Base-by-base conservation (phyloP, 108 stramenopile species). In the Nitzschia putrida region DNA sequence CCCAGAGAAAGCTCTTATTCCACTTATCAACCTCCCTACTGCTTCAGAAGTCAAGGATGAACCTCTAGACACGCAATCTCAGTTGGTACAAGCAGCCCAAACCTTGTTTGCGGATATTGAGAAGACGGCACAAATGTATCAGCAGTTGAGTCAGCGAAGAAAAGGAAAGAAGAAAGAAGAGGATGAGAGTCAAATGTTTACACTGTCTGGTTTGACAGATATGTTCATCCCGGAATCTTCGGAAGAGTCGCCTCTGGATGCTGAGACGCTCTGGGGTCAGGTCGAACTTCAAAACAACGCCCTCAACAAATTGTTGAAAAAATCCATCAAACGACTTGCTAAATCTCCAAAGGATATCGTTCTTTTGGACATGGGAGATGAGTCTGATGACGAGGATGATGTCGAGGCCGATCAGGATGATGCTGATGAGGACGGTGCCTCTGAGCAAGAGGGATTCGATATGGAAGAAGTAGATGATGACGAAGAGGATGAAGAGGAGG, bases 211-310 rank as follows among this genome's bases (percentile, higher is more conserved):
- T 56, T 60, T 52, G 11, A 34, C 44, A 57, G 66, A 42, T 74
- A 73, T 22, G 79, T 71, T 21, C 64, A 73, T 23, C 20, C 29
- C 20, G 43, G 67, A 11, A 10, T 45, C 20, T 24, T n/a, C 20
- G 5, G 7, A 45, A 21, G 44, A 21, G 9, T 10, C 24, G 10
- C 42, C 39, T 4, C 22, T 88, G 21, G 94, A 95, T 68, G 82
- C 78, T 14, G 95, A 97, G 64, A 95, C 92, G 0, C 58, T 97
- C 8, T 97, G 93, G 93, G 93, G 90, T 12, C 92, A 97, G 78
- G 79, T 97, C 13, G 94, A 97, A 64, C 49, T 96, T 42, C 95
- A 95, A 66, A 96, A 93, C 59, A 58, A 64, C 8, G 87, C 93
- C 8, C 55, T 97, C 59, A 56, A 86, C 67, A 74, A 80, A 20